Conservation (phyloP, 805 yeast genomes). For the Wickerhamomyces bisporus region DNA sequence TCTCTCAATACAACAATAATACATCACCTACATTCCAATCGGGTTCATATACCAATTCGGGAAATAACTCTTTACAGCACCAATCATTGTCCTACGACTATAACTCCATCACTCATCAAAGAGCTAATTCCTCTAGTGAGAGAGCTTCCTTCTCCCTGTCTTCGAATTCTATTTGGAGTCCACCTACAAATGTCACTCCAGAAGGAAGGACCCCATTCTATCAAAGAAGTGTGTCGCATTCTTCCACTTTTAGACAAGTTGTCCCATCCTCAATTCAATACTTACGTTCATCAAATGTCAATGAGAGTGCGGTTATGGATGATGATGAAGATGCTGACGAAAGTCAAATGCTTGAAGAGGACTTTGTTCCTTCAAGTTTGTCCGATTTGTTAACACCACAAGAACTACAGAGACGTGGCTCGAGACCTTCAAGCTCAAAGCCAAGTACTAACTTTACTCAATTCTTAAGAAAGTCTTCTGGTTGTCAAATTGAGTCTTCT, state of each 20-base stretch:
- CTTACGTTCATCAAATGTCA: not conserved
- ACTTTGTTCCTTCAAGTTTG: constrained; percentile 75
- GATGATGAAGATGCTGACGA: constrained; percentile 36
- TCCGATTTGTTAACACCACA: constrained; percentile 80
- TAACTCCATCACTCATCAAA: constrained; percentile 10
- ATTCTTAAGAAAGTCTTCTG: not conserved
- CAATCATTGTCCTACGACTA: constrained; percentile 2
- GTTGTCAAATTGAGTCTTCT: too few relatives aligned
- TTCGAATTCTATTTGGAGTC: constrained; percentile 17
- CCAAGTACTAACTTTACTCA: constrained; percentile 1
- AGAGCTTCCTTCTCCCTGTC: constrained; percentile 10
- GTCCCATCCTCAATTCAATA: not conserved
- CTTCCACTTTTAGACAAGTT: constrained; percentile 10
- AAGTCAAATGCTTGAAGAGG: constrained; percentile 50
- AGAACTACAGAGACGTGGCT: constrained; percentile 65
- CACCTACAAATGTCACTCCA: not conserved
- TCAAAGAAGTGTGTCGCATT: constrained; percentile 17
- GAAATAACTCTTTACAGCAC: constrained; percentile 7
- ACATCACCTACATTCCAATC: not conserved
- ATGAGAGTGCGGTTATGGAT: constrained; percentile 29
- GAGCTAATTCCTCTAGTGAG: constrained; percentile 12
- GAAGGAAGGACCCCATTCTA: constrained; percentile 4
- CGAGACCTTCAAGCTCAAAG: constrained; percentile 39
- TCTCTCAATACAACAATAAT: not conserved
- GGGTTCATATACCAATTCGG: not conserved